These are phyloP conservation scores for Solanum chilense DNA, from an alignment of 257 asterid species.

Conservation along the genomic window DNA sequence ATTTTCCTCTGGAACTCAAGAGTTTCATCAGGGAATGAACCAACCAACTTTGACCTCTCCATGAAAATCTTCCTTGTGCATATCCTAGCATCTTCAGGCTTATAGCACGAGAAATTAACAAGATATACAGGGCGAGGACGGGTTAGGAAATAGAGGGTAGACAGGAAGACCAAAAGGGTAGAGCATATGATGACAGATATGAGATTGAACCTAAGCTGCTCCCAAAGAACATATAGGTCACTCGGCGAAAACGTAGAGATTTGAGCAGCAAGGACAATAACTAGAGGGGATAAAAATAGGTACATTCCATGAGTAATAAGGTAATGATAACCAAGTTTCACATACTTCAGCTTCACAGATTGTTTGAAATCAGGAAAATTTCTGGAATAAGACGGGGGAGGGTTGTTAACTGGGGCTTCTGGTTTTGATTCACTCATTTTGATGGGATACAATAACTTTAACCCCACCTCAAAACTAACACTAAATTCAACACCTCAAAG, in stretches of 20 bases:
- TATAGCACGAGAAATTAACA: constrained; percentile 22
- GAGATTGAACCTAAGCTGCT: constrained; percentile 24
- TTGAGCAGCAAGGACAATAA: constrained; percentile 18
- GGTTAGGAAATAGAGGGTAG: constrained; percentile 17
- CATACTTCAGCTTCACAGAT: constrained; percentile 23
- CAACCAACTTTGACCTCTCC: constrained; percentile 9
- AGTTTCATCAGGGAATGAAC: constrained; percentile 9
- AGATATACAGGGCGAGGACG: constrained; percentile 16
- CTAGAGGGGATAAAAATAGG: constrained; percentile 16
- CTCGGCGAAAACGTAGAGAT: constrained; percentile 14
- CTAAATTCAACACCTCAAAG: background rate
- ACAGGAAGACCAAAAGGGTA: constrained; percentile 10
- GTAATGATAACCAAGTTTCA: constrained; percentile 27
- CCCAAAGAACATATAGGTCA: constrained; percentile 16
- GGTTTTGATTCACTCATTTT: constrained; percentile 12
- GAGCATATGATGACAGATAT: constrained; percentile 17
- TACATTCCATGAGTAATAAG: constrained; percentile 29
- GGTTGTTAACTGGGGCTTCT: constrained; percentile 2
- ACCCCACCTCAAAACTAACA: background rate
- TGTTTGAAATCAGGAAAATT: constrained; percentile 21
- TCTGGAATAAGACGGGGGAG: constrained; percentile 8
- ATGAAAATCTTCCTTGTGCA: constrained; percentile 16
- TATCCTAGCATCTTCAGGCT: constrained; percentile 9
- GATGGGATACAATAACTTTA: background rate
- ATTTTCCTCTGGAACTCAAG: constrained; percentile 18